phyloP scores from a whole-genome alignment of 306 rosid species.

The Citrullus mucosospermus region DNA sequence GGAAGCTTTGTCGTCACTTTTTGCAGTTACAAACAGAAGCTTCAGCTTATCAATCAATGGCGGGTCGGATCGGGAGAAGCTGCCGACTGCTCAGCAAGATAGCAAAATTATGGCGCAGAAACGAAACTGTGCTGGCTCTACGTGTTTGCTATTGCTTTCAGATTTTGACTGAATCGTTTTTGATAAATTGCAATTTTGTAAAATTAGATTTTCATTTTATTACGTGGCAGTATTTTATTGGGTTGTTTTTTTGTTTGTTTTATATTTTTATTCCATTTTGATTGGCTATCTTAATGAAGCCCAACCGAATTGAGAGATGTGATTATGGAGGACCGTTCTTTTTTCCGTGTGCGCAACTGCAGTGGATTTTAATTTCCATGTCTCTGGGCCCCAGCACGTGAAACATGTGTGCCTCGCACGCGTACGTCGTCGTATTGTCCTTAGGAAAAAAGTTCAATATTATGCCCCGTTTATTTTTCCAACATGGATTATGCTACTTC shows the following conservation, averaged over 20 bases:
- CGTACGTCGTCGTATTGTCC: neutral
- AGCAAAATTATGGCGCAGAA: conserved; percentile 6
- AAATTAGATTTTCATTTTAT: neutral
- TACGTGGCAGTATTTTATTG: neutral
- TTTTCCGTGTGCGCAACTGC: neutral
- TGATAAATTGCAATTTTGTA: neutral
- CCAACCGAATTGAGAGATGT: neutral
- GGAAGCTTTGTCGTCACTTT: neutral
- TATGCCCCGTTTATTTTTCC: neutral
- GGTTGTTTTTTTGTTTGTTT: neutral
- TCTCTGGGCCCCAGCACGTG: neutral
- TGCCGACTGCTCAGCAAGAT: neutral
- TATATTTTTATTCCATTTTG: neutral
- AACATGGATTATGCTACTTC: too few relatives aligned
- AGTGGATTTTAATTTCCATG: neutral
- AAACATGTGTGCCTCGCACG: neutral
- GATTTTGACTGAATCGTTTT: neutral
- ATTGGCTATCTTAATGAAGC: neutral
- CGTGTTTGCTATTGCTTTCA: neutral
- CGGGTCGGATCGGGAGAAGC: neutral
- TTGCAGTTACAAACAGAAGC: neutral
- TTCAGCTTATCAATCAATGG: neutral
- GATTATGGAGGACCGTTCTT: neutral
- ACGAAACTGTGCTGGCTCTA: neutral
- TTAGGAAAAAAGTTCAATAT: too few relatives aligned